Percentiles rank a stretch among this genome's conserved stretches.
These are phyloP conservation scores for Erodium trifolium DNA, from an alignment of 441 rosid species.

Conservation along the genomic window DNA sequence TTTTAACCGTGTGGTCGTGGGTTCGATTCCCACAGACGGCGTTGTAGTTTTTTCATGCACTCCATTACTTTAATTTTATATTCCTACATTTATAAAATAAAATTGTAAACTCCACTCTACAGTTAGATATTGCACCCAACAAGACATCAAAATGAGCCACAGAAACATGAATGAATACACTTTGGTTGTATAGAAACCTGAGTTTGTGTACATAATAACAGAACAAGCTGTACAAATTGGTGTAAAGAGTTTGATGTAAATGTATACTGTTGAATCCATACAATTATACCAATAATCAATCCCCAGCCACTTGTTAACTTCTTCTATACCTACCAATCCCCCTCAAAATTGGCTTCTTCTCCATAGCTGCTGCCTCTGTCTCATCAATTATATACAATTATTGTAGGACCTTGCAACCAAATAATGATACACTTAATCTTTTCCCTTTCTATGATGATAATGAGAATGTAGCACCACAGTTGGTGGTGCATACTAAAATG, in stretches of 20 bases:
- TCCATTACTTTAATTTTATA: too few species aligned
- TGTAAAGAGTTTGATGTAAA: too few species aligned
- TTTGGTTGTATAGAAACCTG: too few species aligned
- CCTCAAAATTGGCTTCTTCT: background rate
- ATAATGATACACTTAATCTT: background rate
- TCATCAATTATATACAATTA: background rate
- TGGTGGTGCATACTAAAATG: background rate
- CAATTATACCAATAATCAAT: background rate
- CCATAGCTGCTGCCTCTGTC: background rate
- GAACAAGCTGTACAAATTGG: background rate
- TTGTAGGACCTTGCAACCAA: background rate
- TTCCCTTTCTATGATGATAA: background rate
- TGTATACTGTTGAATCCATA: background rate
- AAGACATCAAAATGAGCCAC: too few species aligned
- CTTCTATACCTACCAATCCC: background rate
- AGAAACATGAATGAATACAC: too few species aligned
- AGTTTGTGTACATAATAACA: too few species aligned
- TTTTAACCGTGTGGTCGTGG: too few species aligned
- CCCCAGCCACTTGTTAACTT: background rate
- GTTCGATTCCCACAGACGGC: too few species aligned
- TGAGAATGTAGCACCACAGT: background rate
- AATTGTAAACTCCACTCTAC: too few species aligned
- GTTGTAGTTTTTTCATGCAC: too few species aligned
- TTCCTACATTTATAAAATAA: too few species aligned
- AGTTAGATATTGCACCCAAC: constrained; percentile 10